Evolutionary conservation across 306 rosid genomes (phyloP).

Genomic region (Acmispon strigosus): DNA sequence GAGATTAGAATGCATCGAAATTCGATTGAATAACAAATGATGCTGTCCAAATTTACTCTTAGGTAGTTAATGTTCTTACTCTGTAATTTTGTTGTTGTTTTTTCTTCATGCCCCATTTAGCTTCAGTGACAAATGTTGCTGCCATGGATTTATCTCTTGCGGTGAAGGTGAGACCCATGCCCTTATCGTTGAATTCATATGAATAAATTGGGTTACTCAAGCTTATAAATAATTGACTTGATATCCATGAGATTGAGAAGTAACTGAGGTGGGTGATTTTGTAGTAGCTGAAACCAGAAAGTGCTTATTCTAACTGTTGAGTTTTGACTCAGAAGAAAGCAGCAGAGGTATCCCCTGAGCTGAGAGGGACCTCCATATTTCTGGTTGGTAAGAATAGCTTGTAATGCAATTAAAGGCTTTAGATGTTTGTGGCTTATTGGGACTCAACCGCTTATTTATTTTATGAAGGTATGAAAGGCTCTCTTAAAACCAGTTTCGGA

Average conservation of each 20-base stretch:
- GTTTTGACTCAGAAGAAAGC: constrained; percentile 76
- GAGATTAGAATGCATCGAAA: neutral
- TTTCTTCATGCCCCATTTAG: neutral
- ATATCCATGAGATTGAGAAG: neutral
- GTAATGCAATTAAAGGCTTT: neutral
- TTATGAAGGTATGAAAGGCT: constrained; percentile 64
- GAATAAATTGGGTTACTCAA: neutral
- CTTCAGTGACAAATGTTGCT: constrained; percentile 33
- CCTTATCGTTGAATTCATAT: neutral
- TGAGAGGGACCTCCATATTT: constrained; percentile 87
- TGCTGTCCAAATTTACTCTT: neutral
- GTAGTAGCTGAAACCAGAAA: constrained; percentile 18
- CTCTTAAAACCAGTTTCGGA: constrained; percentile 60
- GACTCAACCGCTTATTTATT: neutral
- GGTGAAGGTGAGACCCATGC: constrained; percentile 53
- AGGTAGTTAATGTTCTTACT: neutral
- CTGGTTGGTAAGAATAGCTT: constrained; percentile 64
- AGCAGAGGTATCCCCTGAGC: constrained; percentile 50
- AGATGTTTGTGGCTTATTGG: neutral
- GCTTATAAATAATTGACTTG: neutral
- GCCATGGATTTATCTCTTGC: constrained; percentile 38
- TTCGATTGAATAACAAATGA: too few species aligned
- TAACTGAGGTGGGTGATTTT: neutral
- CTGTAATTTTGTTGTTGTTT: neutral
- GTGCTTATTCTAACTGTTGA: constrained; percentile 50